Percentiles rank a stretch among this genome's conserved stretches.
Evolutionary conservation across 2,329 filamentous ascomycete genomes (phyloP).

Genomic region (Chrysoporthe cubensis): DNA sequence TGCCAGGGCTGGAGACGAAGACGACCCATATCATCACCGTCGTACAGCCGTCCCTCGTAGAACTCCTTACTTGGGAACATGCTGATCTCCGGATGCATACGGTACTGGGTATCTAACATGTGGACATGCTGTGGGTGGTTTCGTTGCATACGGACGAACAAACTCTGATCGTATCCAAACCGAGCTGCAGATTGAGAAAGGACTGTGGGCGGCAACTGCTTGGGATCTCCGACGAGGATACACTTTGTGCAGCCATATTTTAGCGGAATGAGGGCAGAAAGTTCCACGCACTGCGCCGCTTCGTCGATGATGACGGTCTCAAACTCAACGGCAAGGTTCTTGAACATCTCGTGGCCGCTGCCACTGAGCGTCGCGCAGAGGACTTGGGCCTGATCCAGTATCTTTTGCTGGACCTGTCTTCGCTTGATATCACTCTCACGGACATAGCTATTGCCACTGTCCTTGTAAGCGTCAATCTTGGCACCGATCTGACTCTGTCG

Average conservation of each 20-base stretch:
- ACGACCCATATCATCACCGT: constrained; percentile 80
- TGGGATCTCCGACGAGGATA: constrained; percentile 95
- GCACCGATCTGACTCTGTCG: constrained; percentile 75
- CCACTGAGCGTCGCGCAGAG: constrained; percentile 95
- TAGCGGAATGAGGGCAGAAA: constrained; percentile 92
- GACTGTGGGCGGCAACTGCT: constrained; percentile 94
- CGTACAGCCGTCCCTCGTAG: constrained; percentile 84
- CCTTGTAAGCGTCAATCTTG: constrained; percentile 85
- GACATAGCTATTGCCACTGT: constrained; percentile 78
- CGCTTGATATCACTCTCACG: constrained; percentile 86
- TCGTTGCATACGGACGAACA: constrained; percentile 97
- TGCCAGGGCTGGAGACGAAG: constrained; percentile 87
- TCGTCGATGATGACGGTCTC: constrained; percentile 99
- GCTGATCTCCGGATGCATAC: constrained; percentile 98
- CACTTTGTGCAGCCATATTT: constrained; percentile 98
- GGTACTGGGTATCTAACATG: constrained; percentile 95
- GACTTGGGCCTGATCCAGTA: constrained; percentile 88
- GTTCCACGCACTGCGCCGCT: constrained; percentile 95
- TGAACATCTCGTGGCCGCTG: constrained; percentile 97
- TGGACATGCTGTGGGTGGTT: constrained; percentile 89
- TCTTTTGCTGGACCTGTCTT: constrained; percentile 84
- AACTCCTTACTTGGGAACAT: constrained; percentile 87
- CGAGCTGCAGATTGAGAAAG: constrained; percentile 89
- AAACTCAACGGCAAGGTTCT: constrained; percentile 91
- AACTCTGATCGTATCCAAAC: constrained; percentile 95